phyloP scores from a whole-genome alignment of 441 rosid species.

The Gossypium lobatum region DNA sequence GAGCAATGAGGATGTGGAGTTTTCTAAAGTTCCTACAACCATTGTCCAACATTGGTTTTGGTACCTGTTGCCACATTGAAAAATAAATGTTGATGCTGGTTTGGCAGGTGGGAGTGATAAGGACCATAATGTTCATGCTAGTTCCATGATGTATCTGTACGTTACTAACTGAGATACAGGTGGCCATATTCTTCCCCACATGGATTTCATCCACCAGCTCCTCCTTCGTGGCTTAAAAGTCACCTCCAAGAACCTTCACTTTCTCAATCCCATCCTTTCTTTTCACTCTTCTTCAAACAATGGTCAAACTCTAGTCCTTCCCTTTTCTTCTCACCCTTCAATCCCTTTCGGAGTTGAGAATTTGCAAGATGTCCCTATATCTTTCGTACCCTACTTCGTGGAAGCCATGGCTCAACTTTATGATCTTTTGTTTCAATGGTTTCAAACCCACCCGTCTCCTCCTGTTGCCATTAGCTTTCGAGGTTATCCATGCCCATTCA shows the following conservation, averaged over 20 bases:
- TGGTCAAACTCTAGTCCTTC: not conserved
- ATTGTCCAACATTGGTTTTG: too few species aligned
- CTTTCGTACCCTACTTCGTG: not conserved
- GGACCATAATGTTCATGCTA: too few species aligned
- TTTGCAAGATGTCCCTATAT: not conserved
- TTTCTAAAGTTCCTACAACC: too few species aligned
- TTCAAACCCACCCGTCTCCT: not conserved
- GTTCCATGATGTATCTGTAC: too few species aligned
- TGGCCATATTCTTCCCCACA: slow-evolving; percentile 6
- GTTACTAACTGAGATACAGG: too few species aligned
- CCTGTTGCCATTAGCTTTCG: not conserved
- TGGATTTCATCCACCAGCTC: not conserved
- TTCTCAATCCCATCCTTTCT: not conserved
- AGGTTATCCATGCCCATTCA: too few species aligned
- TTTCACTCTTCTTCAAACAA: not conserved
- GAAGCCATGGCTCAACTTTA: not conserved
- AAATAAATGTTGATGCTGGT: too few species aligned
- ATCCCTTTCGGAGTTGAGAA: not conserved
- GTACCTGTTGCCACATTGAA: too few species aligned
- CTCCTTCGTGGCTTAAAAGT: not conserved
- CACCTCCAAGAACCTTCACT: not conserved
- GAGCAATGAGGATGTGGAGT: too few species aligned
- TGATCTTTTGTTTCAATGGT: not conserved
- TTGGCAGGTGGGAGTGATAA: too few species aligned
- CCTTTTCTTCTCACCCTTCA: not conserved